These are phyloP conservation scores for Corynespora cassiicola DNA, from an alignment of 2,329 filamentous ascomycete genomes.

Conservation along the genomic window DNA sequence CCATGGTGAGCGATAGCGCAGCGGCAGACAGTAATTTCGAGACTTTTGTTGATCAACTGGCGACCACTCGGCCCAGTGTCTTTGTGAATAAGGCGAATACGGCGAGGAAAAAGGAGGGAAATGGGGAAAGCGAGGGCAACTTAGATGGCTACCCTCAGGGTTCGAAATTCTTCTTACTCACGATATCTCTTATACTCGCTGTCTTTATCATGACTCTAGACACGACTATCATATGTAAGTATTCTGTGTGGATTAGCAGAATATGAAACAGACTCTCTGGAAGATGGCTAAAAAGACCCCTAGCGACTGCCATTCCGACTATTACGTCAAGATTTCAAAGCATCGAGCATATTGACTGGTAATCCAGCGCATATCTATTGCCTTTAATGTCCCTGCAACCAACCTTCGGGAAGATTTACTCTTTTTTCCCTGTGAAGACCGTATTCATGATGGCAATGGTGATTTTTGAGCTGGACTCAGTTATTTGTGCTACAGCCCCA, in stretches of 20 bases:
- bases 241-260: background rate
- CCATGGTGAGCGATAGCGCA: no score
- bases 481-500: constrained; percentile 44
- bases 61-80: no score
- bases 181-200: background rate
- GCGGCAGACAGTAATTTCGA: no score
- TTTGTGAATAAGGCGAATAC: no score
- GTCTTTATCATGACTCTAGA: constrained; percentile 2
- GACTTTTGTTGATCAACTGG: no score
- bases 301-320: constrained; percentile 13
- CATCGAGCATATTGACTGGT: constrained; percentile 17
- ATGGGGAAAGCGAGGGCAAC: background rate
- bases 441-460: background rate
- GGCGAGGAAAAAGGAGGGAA: no score
- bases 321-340: constrained; percentile 19
- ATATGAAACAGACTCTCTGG: background rate
- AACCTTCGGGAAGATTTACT: constrained; percentile 5
- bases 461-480: constrained; percentile 43
- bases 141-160: background rate
- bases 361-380: constrained; percentile 3
- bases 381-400: constrained; percentile 4
- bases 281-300: background rate
- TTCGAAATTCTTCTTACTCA: background rate
- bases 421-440: constrained; percentile 1
- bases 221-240: constrained; percentile 1